Evolutionary conservation across 345 rosid species (phyloP).

Genomic region (Pelargonium nanum): DNA sequence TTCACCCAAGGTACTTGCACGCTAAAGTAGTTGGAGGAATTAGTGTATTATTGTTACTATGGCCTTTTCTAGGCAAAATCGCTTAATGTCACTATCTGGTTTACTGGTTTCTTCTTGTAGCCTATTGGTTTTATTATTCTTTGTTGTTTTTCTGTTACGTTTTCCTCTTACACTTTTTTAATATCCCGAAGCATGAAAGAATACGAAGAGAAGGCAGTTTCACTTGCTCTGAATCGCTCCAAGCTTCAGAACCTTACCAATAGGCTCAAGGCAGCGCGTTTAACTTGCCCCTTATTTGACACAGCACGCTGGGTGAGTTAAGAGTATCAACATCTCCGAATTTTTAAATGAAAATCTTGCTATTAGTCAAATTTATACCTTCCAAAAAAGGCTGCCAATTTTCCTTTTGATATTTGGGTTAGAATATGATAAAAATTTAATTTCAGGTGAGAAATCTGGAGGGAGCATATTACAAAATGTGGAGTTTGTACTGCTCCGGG

Average conservation of each 20-base stretch:
- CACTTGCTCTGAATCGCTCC: conserved; percentile 57
- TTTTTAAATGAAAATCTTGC: not conserved
- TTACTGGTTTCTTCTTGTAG: not conserved
- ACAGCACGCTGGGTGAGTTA: conserved; percentile 83
- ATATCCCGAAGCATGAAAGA: conserved; percentile 57
- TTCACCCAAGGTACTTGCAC: too few species aligned
- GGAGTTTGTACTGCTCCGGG: conserved; percentile 72
- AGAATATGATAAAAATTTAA: not conserved
- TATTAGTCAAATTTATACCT: not conserved
- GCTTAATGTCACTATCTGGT: too few species aligned
- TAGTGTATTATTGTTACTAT: too few species aligned
- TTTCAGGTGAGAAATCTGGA: conserved; percentile 86
- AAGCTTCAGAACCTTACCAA: conserved; percentile 64
- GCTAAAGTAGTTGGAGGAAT: too few species aligned
- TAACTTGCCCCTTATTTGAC: conserved; percentile 86
- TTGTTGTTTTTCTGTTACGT: not conserved
- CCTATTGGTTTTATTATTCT: not conserved
- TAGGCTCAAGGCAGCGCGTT: conserved; percentile 56
- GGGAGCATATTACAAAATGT: conserved; percentile 86
- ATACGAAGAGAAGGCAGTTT: conserved; percentile 83
- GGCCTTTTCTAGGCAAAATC: too few species aligned
- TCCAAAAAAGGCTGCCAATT: not conserved
- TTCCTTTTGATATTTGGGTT: not conserved
- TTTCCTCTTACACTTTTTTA: not conserved
- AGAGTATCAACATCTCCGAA: not conserved